phyloP scores from a whole-genome alignment of 1,139 yeast species.

The Blastobotrys proliferans region DNA sequence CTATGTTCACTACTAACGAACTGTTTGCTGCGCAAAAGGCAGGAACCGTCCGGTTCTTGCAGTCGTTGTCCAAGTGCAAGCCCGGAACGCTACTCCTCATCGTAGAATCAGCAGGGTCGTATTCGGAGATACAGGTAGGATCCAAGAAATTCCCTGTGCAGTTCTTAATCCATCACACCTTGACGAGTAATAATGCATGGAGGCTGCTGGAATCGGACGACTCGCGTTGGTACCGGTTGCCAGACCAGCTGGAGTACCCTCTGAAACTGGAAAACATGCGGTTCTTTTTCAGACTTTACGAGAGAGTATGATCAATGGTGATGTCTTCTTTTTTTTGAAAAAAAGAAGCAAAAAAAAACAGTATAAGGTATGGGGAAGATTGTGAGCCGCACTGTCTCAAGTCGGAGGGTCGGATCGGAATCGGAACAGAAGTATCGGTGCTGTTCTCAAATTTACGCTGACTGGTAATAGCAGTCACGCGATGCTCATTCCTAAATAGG shows the following conservation, averaged over 20 bases:
- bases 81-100: conserved; percentile 59
- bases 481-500: neutral
- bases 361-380: neutral
- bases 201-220: conserved; percentile 60
- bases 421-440: too few species aligned
- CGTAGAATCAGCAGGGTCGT: conserved; percentile 88
- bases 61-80: conserved; percentile 45
- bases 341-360: conserved; percentile 5
- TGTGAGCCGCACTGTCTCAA: neutral
- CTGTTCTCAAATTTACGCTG: too few species aligned
- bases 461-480: too few species aligned
- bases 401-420: too few species aligned
- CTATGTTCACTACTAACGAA: conserved; percentile 83
- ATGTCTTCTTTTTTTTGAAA: neutral
- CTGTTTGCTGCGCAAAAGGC: conserved; percentile 65
- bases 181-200: conserved; percentile 62
- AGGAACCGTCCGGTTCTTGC: conserved; percentile 58
- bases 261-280: conserved; percentile 83
- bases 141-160: conserved; percentile 76
- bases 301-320: conserved; percentile 37
- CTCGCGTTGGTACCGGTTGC: conserved; percentile 77
- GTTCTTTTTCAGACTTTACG: conserved; percentile 71
- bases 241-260: conserved; percentile 54
- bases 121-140: conserved; percentile 75
- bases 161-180: conserved; percentile 67